phyloP scores from a whole-genome alignment of 495 filamentous ascomycete species.

The Pseudevernia furfuracea region DNA sequence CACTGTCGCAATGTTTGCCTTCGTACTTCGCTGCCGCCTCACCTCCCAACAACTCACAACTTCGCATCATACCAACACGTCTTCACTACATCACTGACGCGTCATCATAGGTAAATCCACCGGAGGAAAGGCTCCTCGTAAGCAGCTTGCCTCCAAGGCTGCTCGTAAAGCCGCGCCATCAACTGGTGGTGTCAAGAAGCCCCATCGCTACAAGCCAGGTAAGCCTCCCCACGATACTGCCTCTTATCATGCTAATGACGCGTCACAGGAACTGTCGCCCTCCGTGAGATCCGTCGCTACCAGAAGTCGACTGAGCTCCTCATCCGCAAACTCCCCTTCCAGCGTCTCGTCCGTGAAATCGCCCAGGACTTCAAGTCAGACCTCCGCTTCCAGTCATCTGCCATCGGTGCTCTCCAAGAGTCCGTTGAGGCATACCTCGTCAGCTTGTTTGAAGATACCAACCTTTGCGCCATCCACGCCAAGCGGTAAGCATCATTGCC shows the following conservation, averaged over 20 bases:
- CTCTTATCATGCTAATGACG: slow-evolving; percentile 31
- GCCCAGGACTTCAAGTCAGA: slow-evolving; percentile 99
- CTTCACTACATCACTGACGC: slow-evolving; percentile 34
- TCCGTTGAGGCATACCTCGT: slow-evolving; percentile 99
- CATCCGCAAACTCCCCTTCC: slow-evolving; percentile 99
- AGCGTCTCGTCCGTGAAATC: slow-evolving; percentile 99
- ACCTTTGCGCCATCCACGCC: slow-evolving; percentile 99
- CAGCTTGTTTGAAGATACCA: slow-evolving; percentile 99
- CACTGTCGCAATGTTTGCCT: slow-evolving; percentile 25
- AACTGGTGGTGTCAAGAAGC: slow-evolving; percentile 98
- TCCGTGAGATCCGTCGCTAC: slow-evolving; percentile 99
- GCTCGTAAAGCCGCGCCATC: slow-evolving; percentile 70
- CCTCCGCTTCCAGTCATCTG: slow-evolving; percentile 98
- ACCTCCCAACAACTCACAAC: slow-evolving; percentile 19
- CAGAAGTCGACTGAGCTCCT: slow-evolving; percentile 99
- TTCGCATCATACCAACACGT: slow-evolving; percentile 26
- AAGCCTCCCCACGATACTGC: slow-evolving; percentile 32
- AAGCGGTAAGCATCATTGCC: slow-evolving; percentile 66
- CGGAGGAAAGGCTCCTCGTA: slow-evolving; percentile 98
- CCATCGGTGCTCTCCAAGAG: slow-evolving; percentile 99
- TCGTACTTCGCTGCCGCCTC: slow-evolving; percentile 28
- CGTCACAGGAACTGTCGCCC: slow-evolving; percentile 84
- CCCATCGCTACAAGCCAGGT: slow-evolving; percentile 99
- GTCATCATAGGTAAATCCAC: slow-evolving; percentile 71
- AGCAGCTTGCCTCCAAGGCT: slow-evolving; percentile 89